A percentile compares a stretch with the other conserved stretches of the same genome.
These are phyloP conservation scores for Tetrahymena borealis DNA, from an alignment of 73 alveolate genomes.

Conservation along the genomic window DNA sequence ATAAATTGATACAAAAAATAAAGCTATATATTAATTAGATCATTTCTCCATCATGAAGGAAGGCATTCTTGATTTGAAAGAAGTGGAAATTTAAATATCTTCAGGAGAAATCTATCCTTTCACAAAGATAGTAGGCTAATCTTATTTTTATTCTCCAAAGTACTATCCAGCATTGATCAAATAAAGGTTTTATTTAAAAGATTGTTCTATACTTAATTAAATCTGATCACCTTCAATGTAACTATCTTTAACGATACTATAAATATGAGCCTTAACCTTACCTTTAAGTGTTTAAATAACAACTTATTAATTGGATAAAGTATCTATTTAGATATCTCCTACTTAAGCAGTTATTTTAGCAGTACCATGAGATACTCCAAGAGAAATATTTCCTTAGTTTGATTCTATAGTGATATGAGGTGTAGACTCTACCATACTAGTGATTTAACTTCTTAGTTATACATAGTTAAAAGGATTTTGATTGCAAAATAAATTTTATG, in stretches of 20 bases:
- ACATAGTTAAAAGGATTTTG: neutral
- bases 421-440: neutral
- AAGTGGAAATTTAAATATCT: neutral
- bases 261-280: neutral
- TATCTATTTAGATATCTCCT: neutral
- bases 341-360: neutral
- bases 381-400: neutral
- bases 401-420: neutral
- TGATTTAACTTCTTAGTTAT: neutral
- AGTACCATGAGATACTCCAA: neutral
- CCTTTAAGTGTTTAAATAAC: neutral
- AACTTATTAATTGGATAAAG: neutral
- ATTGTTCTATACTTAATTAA: neutral
- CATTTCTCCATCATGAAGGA: neutral
- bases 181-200: neutral
- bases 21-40: too few species aligned
- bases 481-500: neutral
- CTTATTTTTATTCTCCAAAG: neutral
- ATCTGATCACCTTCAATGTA: neutral
- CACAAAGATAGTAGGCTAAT: neutral
- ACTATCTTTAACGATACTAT: neutral
- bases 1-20: too few species aligned
- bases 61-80: neutral
- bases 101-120: neutral
- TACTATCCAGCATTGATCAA: neutral